These are phyloP conservation scores for Suillus brevipes DNA, from an alignment of 768 basidiomycete species.

Conservation along the genomic window DNA sequence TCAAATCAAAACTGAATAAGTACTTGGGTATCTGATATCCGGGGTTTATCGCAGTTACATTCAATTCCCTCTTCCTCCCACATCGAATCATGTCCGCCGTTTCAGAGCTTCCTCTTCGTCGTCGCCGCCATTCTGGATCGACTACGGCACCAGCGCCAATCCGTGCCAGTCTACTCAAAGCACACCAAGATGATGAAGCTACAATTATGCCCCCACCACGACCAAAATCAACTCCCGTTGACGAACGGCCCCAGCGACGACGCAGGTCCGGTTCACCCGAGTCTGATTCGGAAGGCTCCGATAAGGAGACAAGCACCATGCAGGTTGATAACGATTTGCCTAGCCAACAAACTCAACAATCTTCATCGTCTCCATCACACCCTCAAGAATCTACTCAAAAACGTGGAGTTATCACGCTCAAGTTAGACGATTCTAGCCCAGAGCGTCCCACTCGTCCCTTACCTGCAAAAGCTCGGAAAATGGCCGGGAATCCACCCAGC, in stretches of 20 bases:
- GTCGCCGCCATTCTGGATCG: constrained; percentile 66
- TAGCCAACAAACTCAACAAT: background rate
- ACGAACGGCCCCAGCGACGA: constrained; percentile 54
- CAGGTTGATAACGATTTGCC: constrained; percentile 22
- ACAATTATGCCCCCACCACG: constrained; percentile 55
- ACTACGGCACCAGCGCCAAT: constrained; percentile 36
- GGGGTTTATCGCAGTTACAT: background rate
- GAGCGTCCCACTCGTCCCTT: constrained; percentile 67
- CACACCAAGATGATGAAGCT: constrained; percentile 22
- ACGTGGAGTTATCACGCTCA: constrained; percentile 19
- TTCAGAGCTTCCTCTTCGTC: constrained; percentile 34
- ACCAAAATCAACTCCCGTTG: constrained; percentile 70
- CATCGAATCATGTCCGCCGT: constrained; percentile 16
- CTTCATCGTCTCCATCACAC: constrained; percentile 6
- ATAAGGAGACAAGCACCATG: constrained; percentile 32
- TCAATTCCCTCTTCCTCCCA: background rate
- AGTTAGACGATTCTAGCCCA: constrained; percentile 22
- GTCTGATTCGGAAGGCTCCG: constrained; percentile 36
- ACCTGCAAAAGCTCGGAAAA: constrained; percentile 56
- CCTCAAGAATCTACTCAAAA: constrained; percentile 19
- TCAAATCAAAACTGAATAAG: background rate
- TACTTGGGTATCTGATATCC: constrained; percentile 1
- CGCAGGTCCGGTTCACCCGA: constrained; percentile 42
- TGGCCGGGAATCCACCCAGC: constrained; percentile 40
- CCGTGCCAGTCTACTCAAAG: constrained; percentile 17